A percentile compares a stretch with the other conserved stretches of the same genome.
phyloP scores from a whole-genome alignment of 192 early-diverging fungal species.

The Haplosporangium gracile region DNA sequence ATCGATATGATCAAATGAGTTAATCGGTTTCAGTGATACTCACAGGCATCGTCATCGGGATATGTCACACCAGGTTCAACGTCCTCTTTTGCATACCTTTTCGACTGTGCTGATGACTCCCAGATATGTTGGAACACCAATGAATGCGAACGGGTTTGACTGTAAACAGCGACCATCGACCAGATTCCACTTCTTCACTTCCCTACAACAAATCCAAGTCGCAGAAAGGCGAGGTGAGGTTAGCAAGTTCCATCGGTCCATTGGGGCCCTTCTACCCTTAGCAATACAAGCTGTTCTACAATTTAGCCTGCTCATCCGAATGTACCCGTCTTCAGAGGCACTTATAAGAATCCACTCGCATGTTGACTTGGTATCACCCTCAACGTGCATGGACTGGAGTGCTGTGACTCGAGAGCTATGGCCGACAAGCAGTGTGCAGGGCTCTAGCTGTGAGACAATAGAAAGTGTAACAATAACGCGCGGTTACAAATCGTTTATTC shows the following conservation, averaged over 20 bases:
- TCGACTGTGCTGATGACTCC: slow-evolving; percentile 57
- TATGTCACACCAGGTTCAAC: not conserved
- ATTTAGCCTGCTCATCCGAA: not conserved
- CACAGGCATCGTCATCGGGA: not conserved
- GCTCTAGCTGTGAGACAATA: slow-evolving; percentile 47
- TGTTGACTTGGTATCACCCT: slow-evolving; percentile 56
- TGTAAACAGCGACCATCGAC: slow-evolving; percentile 67
- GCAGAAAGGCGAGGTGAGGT: not conserved
- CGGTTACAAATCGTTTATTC: not conserved
- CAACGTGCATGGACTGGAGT: slow-evolving; percentile 53
- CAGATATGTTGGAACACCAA: slow-evolving; percentile 61
- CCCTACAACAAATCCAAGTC: slow-evolving; percentile 34
- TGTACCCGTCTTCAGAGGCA: slow-evolving; percentile 69
- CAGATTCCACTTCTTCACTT: slow-evolving; percentile 63
- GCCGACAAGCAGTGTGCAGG: slow-evolving; percentile 61
- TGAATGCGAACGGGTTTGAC: slow-evolving; percentile 56
- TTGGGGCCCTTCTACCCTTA: not conserved
- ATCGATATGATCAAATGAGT: not conserved
- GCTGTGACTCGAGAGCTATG: slow-evolving; percentile 64
- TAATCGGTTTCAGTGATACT: not conserved
- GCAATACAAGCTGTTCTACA: not conserved
- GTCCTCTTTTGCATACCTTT: slow-evolving; percentile 6
- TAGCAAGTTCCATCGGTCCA: not conserved
- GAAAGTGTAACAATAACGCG: not conserved
- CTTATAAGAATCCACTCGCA: slow-evolving; percentile 66